Evolutionary conservation across 1,284 basidiomycete genomes (phyloP), one percentile per base, ranked within the genome.

Genomic region (Gomphus bonarii): DNA sequence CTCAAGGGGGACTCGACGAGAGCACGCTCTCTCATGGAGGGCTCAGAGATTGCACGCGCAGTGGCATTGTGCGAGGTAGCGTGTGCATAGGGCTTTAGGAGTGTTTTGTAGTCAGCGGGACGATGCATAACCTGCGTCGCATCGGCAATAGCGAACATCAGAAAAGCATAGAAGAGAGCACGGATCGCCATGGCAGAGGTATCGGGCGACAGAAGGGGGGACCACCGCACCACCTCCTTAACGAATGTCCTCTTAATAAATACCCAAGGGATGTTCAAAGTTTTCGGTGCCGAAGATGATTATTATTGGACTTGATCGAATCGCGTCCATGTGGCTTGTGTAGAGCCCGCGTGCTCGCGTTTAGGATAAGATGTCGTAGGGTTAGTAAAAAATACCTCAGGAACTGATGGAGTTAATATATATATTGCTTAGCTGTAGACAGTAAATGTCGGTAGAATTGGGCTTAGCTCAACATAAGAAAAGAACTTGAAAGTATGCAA

Each of bases 51-150:
- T 11, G 47, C 36, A 25, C 28, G 30, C 36, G 31, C 35, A 14
- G 55, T 48, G 11, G 25, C 69, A 22, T 68, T 66, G 47, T 73
- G 67, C 16, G 73, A 70, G 54, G 70, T 68, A 10, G 74, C 70
- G 61, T 74, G 62, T 47, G 60, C 52, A 72, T 72, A 70, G 14
- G 66, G 60, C 61, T 72, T 73, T 30, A 68, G 69, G 54, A 73
- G 59, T 14, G 70, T 65, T 66, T 73, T 77, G 68, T 75, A 82
- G 44, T 68, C 70, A 31, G 64, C 72, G 0, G 81, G 81, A 20
- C 79, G 73, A 56, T 71, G 77, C 80, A 82, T 81, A 43, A 78
- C 70, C 63, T 80, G 76, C 7, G 80, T 82, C 20, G 75, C 77
- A 59, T 73, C 59, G 35, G 68, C 71, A 28, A 53, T 43, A 16